phyloP scores from a whole-genome alignment of 352 stramenopile genomes.

The Globisporangium ultimum region DNA sequence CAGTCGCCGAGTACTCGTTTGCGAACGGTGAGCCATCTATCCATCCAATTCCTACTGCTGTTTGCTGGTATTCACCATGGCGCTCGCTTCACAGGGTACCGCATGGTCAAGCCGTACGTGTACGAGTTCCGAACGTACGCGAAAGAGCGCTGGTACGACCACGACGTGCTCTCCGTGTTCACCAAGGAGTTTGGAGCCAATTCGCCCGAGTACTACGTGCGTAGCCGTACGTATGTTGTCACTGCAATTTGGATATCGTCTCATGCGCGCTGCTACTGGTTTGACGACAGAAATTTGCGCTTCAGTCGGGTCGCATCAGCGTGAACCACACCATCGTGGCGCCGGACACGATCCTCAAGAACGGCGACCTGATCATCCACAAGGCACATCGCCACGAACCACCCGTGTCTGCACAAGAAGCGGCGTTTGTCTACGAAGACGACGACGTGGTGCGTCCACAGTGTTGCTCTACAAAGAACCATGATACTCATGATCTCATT shows the following conservation, averaged over 20 bases:
- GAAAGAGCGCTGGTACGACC: conserved; percentile 93
- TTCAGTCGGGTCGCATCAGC: conserved; percentile 92
- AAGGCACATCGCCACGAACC: conserved; percentile 96
- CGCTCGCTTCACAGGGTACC: conserved; percentile 48
- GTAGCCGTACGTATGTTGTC: not conserved
- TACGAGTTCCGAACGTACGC: conserved; percentile 95
- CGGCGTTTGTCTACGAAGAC: conserved; percentile 78
- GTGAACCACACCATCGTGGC: conserved; percentile 87
- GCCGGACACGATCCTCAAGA: conserved; percentile 83
- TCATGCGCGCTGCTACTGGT: conserved; percentile 2
- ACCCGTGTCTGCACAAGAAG: conserved; percentile 83
- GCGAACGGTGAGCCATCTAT: conserved; percentile 30
- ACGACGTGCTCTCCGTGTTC: conserved; percentile 92
- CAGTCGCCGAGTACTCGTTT: conserved; percentile 56
- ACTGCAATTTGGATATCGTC: not conserved
- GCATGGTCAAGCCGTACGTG: conserved; percentile 91
- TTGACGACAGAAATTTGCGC: conserved; percentile 77
- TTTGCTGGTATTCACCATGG: not conserved
- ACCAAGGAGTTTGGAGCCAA: conserved; percentile 81
- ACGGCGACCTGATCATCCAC: conserved; percentile 93
- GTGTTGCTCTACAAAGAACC: not conserved
- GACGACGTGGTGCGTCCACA: conserved; percentile 49
- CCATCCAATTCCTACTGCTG: not conserved
- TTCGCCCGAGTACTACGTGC: conserved; percentile 84
- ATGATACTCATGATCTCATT: not conserved